Evolutionary conservation across 345 rosid species (phyloP), one percentile per base, ranked within the genome.

Genomic region (Camelina hispida): DNA sequence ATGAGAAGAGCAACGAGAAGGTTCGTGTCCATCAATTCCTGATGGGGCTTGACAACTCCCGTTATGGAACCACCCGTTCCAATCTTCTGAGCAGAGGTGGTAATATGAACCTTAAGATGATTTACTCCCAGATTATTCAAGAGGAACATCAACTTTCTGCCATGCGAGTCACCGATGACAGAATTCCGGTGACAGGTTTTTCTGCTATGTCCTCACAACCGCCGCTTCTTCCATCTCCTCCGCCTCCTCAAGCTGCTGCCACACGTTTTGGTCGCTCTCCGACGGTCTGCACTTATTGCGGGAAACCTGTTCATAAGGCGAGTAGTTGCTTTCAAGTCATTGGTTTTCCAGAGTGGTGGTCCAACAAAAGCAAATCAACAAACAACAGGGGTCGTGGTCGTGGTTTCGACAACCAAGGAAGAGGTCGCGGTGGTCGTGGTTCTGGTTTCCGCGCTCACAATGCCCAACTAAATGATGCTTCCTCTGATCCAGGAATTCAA

Each of bases 91-190:
- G 43, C 0, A 1, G 44, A n/a, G 13, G 16, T 0, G 9, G 15
- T 4, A 44, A 0, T 2, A 0, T 34, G 15, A 34, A 5, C 0
- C 44, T 59, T 0, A 44, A 34, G 0, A 0, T 22, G 0, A 22
- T 32, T 1, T 58, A 58, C 9, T 9, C 25, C 0, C 44, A 59
- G 1, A 11, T 59, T 0, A 59, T 34, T 5, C 44, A 59, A 10
- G 63, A 59, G 3, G 44, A 59, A 2, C 14, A 0, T 0, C 63
- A 59, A 2, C 17, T 58, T 0, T 34, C 9, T 2, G 22, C 8
- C 2, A 34, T 58, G 63, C 0, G 44, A 0, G 0, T 9, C 9
- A 16, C 7, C 0, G 43, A 58, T 0, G 63, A 59, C 0, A 1
- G 4, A 2, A 5, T 9, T 1, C 25, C 28, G 0, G 46, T 4